Evolutionary conservation across 139 green algal genomes (phyloP).

Genomic region (Mesotaenium endlicherianum): DNA sequence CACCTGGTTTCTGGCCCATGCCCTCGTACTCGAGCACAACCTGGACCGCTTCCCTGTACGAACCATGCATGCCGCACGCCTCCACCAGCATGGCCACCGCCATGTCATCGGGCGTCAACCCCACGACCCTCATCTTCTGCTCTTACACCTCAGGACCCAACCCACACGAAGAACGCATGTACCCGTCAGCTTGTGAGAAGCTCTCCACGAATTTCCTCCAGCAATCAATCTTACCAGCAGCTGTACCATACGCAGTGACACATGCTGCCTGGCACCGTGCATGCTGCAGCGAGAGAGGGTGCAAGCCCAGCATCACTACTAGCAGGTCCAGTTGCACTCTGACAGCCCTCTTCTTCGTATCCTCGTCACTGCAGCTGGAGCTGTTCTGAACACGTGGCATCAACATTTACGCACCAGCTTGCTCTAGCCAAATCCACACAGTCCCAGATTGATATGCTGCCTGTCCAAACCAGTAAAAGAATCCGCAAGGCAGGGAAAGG

Average conservation of each 20-base stretch:
- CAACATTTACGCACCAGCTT: background rate
- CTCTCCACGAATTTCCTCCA: background rate
- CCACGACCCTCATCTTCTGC: background rate
- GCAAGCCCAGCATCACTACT: background rate
- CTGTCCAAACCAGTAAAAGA: background rate
- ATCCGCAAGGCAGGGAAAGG: background rate
- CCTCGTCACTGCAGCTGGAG: background rate
- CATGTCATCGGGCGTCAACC: background rate
- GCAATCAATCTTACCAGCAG: background rate
- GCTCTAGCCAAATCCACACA: too few relatives aligned
- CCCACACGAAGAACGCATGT: background rate
- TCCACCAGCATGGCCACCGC: slow-evolving; percentile 3
- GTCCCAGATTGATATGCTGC: too few relatives aligned
- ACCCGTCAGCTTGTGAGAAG: background rate
- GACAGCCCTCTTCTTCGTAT: background rate
- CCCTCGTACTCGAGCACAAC: slow-evolving; percentile 6
- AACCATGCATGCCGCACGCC: background rate
- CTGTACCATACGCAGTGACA: background rate
- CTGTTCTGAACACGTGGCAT: background rate
- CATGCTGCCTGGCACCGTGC: background rate
- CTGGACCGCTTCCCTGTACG: background rate
- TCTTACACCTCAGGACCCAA: too few relatives aligned
- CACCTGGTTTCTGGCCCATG: background rate
- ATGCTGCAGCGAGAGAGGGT: background rate
- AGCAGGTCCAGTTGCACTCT: background rate